Evolutionary conservation across 805 yeast species (phyloP).

Genomic region (Lachancea kluyveri): DNA sequence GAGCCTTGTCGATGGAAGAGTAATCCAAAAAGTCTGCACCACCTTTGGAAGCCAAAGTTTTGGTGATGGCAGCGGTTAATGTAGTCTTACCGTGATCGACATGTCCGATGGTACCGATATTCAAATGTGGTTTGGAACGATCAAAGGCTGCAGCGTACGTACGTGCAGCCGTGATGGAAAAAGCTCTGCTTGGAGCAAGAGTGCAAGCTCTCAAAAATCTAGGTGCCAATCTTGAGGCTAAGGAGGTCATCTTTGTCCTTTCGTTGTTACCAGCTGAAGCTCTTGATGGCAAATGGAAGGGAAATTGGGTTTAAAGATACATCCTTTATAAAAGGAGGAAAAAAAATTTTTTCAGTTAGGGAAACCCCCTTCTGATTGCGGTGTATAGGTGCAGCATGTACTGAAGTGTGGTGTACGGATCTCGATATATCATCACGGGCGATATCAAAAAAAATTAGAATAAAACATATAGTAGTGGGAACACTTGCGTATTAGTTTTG

Average conservation of each 20-base stretch:
- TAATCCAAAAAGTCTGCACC: conserved; percentile 94
- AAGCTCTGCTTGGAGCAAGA: conserved; percentile 11
- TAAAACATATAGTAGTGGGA: not conserved
- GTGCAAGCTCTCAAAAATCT: conserved; percentile 4
- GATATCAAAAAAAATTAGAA: conserved; percentile 1
- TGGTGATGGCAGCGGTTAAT: conserved; percentile 97
- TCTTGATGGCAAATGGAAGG: too few relatives aligned
- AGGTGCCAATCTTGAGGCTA: conserved; percentile 17
- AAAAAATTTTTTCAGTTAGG: too few relatives aligned
- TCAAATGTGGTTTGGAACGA: conserved; percentile 94
- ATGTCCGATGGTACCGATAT: conserved; percentile 97
- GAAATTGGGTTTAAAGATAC: too few relatives aligned
- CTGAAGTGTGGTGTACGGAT: too few relatives aligned
- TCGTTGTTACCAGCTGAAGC: too few relatives aligned
- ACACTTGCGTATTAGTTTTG: too few relatives aligned
- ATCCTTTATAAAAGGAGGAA: too few relatives aligned
- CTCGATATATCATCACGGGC: too few relatives aligned
- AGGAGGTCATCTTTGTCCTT: conserved; percentile 11
- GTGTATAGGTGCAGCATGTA: too few relatives aligned
- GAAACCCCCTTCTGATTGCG: too few relatives aligned
- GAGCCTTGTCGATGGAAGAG: conserved; percentile 91
- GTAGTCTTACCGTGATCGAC: conserved; percentile 99
- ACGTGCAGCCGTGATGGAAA: conserved; percentile 20
- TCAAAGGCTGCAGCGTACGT: conserved; percentile 67
- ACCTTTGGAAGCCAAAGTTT: conserved; percentile 80